Base-by-base conservation (phyloP, 176 grass and related monocot species). In the Carex parvula region DNA sequence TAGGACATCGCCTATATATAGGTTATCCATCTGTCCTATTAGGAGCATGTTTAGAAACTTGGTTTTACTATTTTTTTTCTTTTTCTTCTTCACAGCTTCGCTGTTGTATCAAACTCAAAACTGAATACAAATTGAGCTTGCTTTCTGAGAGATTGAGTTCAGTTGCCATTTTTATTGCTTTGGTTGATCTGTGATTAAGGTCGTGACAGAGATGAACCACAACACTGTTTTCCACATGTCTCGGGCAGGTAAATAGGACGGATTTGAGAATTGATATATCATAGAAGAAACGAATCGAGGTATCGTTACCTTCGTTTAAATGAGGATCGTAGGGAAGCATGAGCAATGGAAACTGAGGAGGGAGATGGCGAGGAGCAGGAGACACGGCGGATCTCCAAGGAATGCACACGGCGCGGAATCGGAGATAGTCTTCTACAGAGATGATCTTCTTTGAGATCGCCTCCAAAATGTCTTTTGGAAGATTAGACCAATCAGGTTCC, bases 401-500 rank as follows among this genome's bases (percentile, higher is more conserved):
- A 65, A 48, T 64, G 59, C 79, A 82, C 11, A 82, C 79, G 20
- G 60, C 60, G 42, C 37, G 79, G 16, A 52, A 39, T 42, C 60
- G 79, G 59, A 82, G 60, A 24, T 82, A 66, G 22, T 66, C 79
- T 22, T 5, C 11, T 5, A 50, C 2, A 8, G 60, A 61, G 37
- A 18, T 52, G 41, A 82, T 66, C 29, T 82, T 82, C 13, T 52
- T 66, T 3, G 79, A 82, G 60, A 82, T 8, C 0, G 42, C n/a
- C 11, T 82, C 79, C 50, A 82, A 46, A 44, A 82, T 63, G 60
- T 82, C 79, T 82, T 82, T 82, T 12, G 60, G 79, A 65, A 82
- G 79, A 81, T 81, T 81, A 48, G 18, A 65, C 79, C 79, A 65
- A 46, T 82, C 37, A 9, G 26, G 4, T 7, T 82, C 79, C 79